A percentile compares a stretch with the other conserved stretches of the same genome.
Conservation (phyloP, 305 asterid genomes). For the Coffea humblotiana region DNA sequence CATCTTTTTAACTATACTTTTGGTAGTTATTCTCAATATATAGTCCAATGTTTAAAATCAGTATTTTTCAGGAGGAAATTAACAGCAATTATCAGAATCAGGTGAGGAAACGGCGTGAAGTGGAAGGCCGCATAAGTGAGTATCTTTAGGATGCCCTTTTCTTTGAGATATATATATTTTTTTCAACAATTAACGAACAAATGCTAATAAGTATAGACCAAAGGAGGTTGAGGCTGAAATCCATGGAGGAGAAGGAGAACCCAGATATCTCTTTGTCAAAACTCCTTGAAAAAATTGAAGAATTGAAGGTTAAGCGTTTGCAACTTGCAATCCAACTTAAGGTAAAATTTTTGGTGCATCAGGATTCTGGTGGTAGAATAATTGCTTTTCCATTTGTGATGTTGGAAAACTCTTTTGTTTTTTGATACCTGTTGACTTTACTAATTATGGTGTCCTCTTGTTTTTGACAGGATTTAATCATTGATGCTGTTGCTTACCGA, state of each 20-base stretch:
- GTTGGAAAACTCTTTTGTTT: slow-evolving; percentile 22
- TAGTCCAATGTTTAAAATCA: slow-evolving; percentile 20
- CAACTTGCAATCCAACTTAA: slow-evolving; percentile 55
- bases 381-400: not conserved
- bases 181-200: slow-evolving; percentile 10
- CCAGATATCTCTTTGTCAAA: slow-evolving; percentile 55
- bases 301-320: slow-evolving; percentile 59
- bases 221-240: slow-evolving; percentile 49
- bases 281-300: slow-evolving; percentile 52
- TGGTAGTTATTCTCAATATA: slow-evolving; percentile 16
- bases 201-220: slow-evolving; percentile 47
- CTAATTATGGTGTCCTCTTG: slow-evolving; percentile 7
- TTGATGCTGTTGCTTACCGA: slow-evolving; percentile 71
- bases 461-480: slow-evolving; percentile 59
- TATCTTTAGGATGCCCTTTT: slow-evolving; percentile 23
- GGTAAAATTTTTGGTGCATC: slow-evolving; percentile 40
- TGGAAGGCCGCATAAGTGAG: slow-evolving; percentile 70
- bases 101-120: slow-evolving; percentile 51
- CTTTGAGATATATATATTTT: slow-evolving; percentile 1
- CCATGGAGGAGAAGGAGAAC: slow-evolving; percentile 63
- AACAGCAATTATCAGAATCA: slow-evolving; percentile 34
- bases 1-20: not conserved
- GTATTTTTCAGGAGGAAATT: slow-evolving; percentile 66
- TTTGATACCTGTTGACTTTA: slow-evolving; percentile 11
- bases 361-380: slow-evolving; percentile 6